Evolutionary conservation across 2,329 filamentous ascomycete genomes (phyloP).

Genomic region (Tolypocladium endophyticum): DNA sequence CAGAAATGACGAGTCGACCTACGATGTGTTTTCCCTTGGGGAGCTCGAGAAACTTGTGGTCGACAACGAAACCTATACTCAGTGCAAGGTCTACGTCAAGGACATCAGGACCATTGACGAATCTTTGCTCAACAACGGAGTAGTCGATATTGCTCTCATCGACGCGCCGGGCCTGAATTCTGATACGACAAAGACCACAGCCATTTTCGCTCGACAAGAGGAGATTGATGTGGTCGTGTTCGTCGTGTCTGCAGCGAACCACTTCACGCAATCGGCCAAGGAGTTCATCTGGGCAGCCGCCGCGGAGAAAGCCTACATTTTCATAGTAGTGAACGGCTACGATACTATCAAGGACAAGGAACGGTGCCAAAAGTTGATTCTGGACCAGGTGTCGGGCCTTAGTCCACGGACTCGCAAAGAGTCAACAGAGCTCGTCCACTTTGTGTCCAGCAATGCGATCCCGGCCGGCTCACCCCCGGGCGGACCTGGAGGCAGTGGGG

Average conservation of each 20-base stretch:
- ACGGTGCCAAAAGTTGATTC: constrained; percentile 81
- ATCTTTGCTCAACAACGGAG: constrained; percentile 90
- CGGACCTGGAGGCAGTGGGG: constrained; percentile 42
- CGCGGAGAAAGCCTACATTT: constrained; percentile 95
- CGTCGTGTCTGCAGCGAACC: constrained; percentile 93
- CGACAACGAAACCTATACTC: constrained; percentile 79
- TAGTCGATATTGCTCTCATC: constrained; percentile 95
- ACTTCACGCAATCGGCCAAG: constrained; percentile 95
- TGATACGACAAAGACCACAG: constrained; percentile 93
- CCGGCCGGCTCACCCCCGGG: constrained; percentile 54
- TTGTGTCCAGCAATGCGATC: constrained; percentile 94
- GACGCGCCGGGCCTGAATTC: constrained; percentile 93
- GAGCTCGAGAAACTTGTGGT: constrained; percentile 83
- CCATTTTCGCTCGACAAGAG: constrained; percentile 92
- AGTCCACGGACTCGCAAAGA: constrained; percentile 92
- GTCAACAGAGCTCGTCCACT: constrained; percentile 84
- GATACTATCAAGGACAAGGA: constrained; percentile 89
- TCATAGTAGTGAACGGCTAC: constrained; percentile 97
- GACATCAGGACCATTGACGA: constrained; percentile 84
- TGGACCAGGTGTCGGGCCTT: constrained; percentile 80
- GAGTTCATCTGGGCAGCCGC: constrained; percentile 96
- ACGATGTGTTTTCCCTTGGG: constrained; percentile 69
- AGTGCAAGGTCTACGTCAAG: constrained; percentile 95
- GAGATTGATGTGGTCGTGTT: constrained; percentile 99
- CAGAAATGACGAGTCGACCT: constrained; percentile 86